Percentiles rank a stretch among this genome's conserved stretches.
Conservation (phyloP, 2,329 filamentous ascomycete genomes). For the Beauveria scarabaeidicola region DNA sequence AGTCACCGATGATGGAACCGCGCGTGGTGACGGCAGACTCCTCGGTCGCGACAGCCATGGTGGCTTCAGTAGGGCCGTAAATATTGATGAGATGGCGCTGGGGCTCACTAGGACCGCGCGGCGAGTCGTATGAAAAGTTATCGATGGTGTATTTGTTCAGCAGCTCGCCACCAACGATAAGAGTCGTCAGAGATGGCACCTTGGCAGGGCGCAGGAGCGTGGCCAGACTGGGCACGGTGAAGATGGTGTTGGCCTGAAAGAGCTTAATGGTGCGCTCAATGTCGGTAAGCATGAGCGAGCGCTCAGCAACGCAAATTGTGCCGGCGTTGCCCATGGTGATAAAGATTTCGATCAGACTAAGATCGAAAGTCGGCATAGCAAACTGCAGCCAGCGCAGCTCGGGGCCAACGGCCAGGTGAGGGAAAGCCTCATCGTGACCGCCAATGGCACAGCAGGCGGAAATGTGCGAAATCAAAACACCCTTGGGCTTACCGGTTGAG, state of each 20-base stretch:
- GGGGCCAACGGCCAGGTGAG: slow-evolving; percentile 1
- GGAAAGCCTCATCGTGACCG: slow-evolving; percentile 3
- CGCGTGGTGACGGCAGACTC: slow-evolving; percentile 3
- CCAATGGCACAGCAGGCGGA: slow-evolving; percentile 6
- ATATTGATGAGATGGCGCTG: slow-evolving; percentile 9
- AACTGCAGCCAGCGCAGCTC: slow-evolving; percentile 11
- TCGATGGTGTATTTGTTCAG: slow-evolving; percentile 9
- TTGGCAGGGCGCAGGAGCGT: slow-evolving; percentile 8
- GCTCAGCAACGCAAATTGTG: slow-evolving; percentile 10
- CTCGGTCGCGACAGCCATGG: slow-evolving; percentile 8
- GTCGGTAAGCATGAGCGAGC: slow-evolving; percentile 10
- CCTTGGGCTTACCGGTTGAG: slow-evolving; percentile 42
- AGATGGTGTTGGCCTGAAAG: slow-evolving; percentile 10
- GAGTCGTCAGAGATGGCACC: slow-evolving; percentile 9
- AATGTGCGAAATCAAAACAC: slow-evolving; percentile 70
- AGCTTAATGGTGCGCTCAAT: slow-evolving; percentile 10
- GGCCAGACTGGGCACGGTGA: slow-evolving; percentile 11
- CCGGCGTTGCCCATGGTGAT: slow-evolving; percentile 9
- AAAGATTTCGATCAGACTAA: slow-evolving; percentile 11
- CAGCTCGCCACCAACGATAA: slow-evolving; percentile 12
- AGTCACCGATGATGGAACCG: slow-evolving; percentile 10
- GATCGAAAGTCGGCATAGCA: slow-evolving; percentile 11
- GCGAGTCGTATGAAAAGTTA: slow-evolving; percentile 7
- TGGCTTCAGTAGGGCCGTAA: slow-evolving; percentile 11
- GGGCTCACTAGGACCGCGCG: slow-evolving; percentile 32